Conservation (phyloP, 495 filamentous ascomycete genomes). For the Aspergillus steynii region DNA sequence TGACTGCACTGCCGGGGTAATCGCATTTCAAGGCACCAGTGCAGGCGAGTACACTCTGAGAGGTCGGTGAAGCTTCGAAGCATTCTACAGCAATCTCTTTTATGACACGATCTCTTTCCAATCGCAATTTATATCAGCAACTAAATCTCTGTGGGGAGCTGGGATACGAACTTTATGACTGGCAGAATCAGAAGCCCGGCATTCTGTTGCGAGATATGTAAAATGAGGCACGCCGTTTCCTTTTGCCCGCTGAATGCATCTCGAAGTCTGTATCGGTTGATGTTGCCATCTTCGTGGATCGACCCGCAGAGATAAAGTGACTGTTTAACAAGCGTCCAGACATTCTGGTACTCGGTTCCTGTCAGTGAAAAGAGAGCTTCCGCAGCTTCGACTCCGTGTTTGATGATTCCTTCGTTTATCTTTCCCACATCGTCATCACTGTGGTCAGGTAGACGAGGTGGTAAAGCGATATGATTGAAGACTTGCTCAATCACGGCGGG, state of each 20-base stretch:
- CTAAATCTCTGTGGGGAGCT: not conserved
- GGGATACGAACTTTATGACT: constrained; percentile 32
- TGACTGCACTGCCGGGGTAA: constrained; percentile 41
- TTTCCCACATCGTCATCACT: not conserved
- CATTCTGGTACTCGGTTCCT: not conserved
- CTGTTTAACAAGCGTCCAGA: not conserved
- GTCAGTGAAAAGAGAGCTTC: not conserved
- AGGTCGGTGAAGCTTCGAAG: constrained; percentile 54
- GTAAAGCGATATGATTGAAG: not conserved
- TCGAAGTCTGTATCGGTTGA: not conserved
- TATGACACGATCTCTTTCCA: constrained; percentile 6
- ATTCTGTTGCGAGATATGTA: constrained; percentile 55
- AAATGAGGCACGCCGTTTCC: constrained; percentile 28
- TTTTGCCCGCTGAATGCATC: not conserved
- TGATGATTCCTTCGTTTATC: not conserved
- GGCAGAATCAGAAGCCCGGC: constrained; percentile 51
- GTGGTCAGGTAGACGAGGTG: not conserved
- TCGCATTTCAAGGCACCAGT: constrained; percentile 45
- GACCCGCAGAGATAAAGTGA: not conserved
- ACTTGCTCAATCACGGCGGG: not conserved
- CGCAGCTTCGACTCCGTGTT: not conserved
- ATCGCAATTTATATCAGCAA: too few species aligned
- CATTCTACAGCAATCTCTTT: constrained; percentile 45
- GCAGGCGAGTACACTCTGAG: constrained; percentile 42
- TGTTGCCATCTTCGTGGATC: not conserved